phyloP scores from a whole-genome alignment of 2,329 filamentous ascomycete genomes.

The Colletotrichum cuscutae region DNA sequence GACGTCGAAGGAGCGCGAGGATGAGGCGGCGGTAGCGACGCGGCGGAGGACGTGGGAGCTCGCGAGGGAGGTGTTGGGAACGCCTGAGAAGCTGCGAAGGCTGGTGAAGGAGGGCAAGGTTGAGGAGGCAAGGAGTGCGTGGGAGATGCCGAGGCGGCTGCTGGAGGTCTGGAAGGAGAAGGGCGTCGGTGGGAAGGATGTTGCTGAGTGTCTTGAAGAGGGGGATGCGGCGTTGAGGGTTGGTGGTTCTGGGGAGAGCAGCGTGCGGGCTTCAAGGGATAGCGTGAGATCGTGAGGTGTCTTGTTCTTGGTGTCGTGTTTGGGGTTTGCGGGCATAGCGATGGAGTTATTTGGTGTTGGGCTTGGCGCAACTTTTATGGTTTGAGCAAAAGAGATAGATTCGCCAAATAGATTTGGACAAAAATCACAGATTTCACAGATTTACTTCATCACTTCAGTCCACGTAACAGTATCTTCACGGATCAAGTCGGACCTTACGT shows the following conservation, averaged over 20 bases:
- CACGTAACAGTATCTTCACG: not conserved
- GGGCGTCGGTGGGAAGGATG: constrained; percentile 65
- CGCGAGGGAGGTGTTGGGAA: constrained; percentile 70
- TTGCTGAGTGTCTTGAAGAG: constrained; percentile 63
- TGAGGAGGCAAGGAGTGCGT: constrained; percentile 69
- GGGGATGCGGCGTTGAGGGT: constrained; percentile 61
- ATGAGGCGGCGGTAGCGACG: constrained; percentile 46
- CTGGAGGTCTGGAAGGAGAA: constrained; percentile 64
- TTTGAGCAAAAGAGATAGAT: not conserved
- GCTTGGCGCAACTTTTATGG: not conserved
- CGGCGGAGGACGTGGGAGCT: constrained; percentile 61
- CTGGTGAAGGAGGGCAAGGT: constrained; percentile 69
- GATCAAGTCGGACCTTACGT: too few relatives aligned
- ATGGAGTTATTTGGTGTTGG: constrained; percentile 20
- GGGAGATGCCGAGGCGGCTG: constrained; percentile 63
- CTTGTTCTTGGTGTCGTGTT: not conserved
- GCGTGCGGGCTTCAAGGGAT: constrained; percentile 31
- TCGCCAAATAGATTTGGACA: not conserved
- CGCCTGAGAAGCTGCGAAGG: constrained; percentile 66
- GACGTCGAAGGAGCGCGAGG: constrained; percentile 49
- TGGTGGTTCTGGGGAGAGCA: constrained; percentile 30
- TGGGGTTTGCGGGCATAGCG: constrained; percentile 13
- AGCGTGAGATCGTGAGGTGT: constrained; percentile 25
- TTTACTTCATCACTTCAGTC: not conserved
- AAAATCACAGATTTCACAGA: not conserved